Percentiles rank a stretch among this genome's conserved stretches.
Evolutionary conservation across 2,329 filamentous ascomycete species (phyloP).

Genomic region (Juglanconis juglandina): DNA sequence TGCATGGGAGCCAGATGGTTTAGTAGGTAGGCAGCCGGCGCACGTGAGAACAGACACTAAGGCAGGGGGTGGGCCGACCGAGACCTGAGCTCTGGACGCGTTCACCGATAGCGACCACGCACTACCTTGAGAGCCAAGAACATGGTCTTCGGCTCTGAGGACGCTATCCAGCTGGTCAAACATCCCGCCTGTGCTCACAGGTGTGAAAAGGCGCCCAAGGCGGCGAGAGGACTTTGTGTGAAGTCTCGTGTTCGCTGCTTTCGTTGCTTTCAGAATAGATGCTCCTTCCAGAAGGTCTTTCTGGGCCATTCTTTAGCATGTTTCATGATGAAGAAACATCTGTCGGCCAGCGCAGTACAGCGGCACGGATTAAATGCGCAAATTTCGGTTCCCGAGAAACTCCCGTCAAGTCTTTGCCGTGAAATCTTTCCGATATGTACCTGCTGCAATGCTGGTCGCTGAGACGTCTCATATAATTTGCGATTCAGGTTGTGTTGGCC

Average conservation of each 20-base stretch:
- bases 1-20: not conserved
- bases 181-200: not conserved
- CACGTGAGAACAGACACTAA: not conserved
- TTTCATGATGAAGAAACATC: too few species aligned
- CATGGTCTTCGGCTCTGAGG: not conserved
- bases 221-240: not conserved
- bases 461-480: too few species aligned
- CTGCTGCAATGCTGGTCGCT: too few species aligned
- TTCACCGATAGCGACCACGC: not conserved
- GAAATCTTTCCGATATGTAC: too few species aligned
- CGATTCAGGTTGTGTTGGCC: too few species aligned
- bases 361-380: too few species aligned
- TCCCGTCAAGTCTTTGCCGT: too few species aligned
- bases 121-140: not conserved
- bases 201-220: not conserved
- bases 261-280: too few species aligned
- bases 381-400: too few species aligned
- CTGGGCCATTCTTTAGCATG: too few species aligned
- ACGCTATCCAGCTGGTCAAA: not conserved
- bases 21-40: not conserved
- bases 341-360: too few species aligned
- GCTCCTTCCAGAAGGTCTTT: too few species aligned
- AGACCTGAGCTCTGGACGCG: not conserved
- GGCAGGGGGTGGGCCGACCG: not conserved
- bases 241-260: not conserved